Evolutionary conservation across 129 eudicot genomes (phyloP).

Genomic region (Pittosporum tobira): DNA sequence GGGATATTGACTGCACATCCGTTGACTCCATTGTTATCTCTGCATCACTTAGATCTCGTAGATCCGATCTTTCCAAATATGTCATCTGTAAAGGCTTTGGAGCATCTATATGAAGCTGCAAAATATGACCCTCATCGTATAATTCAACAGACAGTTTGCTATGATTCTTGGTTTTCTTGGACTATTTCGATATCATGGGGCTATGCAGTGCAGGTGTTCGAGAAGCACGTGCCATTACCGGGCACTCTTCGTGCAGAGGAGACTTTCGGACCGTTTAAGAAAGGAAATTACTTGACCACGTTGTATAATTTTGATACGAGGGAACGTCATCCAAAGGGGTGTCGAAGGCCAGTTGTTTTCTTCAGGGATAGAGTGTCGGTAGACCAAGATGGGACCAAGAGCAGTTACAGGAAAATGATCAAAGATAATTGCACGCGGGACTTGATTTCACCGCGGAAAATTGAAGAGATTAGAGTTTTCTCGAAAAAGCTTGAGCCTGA

Average conservation of each 20-base stretch:
- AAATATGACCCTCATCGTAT: conserved; percentile 54
- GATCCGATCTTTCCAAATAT: conserved; percentile 71
- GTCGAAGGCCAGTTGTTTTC: conserved; percentile 52
- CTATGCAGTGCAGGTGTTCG: conserved; percentile 53
- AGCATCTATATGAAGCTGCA: conserved; percentile 53
- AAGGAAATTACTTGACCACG: conserved; percentile 13
- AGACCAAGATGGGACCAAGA: conserved; percentile 16
- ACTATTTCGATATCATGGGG: conserved; percentile 96
- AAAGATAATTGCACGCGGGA: conserved; percentile 35
- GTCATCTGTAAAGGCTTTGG: conserved; percentile 39
- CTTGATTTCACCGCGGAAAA: conserved; percentile 43
- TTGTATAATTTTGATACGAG: conserved; percentile 34
- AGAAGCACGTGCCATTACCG: conserved; percentile 32
- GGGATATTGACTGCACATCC: conserved; percentile 76
- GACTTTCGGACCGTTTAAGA: conserved; percentile 53
- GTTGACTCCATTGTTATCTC: conserved; percentile 48
- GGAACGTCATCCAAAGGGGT: conserved; percentile 45
- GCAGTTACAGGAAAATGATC: conserved; percentile 30
- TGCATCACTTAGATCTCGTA: conserved; percentile 43
- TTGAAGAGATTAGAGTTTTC: conserved; percentile 52
- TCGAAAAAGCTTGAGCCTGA: conserved; percentile 43
- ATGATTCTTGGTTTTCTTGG: conserved; percentile 78
- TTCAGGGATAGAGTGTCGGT: conserved; percentile 33
- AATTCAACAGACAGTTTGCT: conserved; percentile 76
- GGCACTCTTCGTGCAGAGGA: conserved; percentile 57